A percentile compares a stretch with the other conserved stretches of the same genome.
phyloP scores from a whole-genome alignment of 2,329 filamentous ascomycete genomes.

The Xylariaceae sp. region DNA sequence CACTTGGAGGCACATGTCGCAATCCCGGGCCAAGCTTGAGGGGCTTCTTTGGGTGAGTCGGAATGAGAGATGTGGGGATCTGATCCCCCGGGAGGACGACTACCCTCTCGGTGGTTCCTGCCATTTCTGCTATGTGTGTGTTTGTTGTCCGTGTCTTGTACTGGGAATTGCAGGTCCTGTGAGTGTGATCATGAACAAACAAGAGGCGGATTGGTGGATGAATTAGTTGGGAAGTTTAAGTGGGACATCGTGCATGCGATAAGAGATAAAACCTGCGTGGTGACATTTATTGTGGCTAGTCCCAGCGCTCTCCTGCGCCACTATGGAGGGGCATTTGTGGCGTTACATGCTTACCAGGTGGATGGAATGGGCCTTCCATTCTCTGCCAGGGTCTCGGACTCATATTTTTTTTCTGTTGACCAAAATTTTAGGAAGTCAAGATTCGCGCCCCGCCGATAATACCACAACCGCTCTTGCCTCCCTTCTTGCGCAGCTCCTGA shows the following conservation, averaged over 20 bases:
- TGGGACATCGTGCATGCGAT: background rate
- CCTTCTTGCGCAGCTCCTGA: background rate
- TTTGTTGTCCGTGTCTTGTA: too few species aligned
- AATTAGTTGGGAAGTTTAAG: conserved; percentile 9
- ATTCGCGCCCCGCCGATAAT: conserved; percentile 6
- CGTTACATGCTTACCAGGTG: too few species aligned
- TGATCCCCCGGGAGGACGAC: conserved; percentile 80
- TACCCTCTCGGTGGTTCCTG: conserved; percentile 43
- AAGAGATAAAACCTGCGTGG: background rate
- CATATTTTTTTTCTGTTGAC: conserved; percentile 20
- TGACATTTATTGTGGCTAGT: background rate
- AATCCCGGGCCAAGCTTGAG: conserved; percentile 82
- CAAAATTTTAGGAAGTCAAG: conserved; percentile 19
- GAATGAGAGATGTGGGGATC: conserved; percentile 63
- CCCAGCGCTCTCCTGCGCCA: background rate
- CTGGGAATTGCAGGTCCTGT: too few species aligned
- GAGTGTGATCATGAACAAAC: too few species aligned
- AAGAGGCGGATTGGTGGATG: too few species aligned
- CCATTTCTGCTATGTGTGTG: too few species aligned
- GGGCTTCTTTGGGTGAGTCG: conserved; percentile 63
- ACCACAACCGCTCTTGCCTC: conserved; percentile 5
- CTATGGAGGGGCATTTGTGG: conserved; percentile 29
- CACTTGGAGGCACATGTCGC: conserved; percentile 73
- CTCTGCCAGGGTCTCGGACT: conserved; percentile 11
- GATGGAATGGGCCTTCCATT: conserved; percentile 16